phyloP scores from a whole-genome alignment of 2,329 filamentous ascomycete species.

The Phoma sp. region DNA sequence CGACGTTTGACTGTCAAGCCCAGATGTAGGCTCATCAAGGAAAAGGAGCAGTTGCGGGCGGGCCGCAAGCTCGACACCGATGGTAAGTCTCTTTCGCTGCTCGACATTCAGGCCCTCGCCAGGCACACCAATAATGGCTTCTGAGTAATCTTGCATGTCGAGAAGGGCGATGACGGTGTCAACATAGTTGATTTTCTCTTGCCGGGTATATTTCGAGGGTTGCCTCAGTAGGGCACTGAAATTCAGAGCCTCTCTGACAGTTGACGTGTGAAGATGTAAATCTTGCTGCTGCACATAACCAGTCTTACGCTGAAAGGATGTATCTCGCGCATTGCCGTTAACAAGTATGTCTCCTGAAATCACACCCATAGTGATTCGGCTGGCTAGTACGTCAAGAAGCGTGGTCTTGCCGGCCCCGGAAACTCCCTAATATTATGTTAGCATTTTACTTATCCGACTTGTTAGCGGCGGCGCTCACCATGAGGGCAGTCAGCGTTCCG shows the following conservation, averaged over 20 bases:
- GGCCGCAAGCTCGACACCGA: conserved; percentile 75
- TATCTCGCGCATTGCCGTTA: conserved; percentile 45
- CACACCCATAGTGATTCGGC: conserved; percentile 47
- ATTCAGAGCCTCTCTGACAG: conserved; percentile 46
- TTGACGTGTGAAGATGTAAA: conserved; percentile 50
- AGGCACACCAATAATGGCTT: conserved; percentile 69
- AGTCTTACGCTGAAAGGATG: conserved; percentile 48
- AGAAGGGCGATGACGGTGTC: conserved; percentile 72
- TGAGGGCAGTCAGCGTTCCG: conserved; percentile 55
- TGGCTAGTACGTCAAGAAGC: conserved; percentile 47
- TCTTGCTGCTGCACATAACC: conserved; percentile 53
- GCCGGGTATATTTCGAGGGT: conserved; percentile 62
- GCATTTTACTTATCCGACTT: too few species aligned
- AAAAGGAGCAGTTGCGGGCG: conserved; percentile 70
- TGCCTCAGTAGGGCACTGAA: conserved; percentile 55
- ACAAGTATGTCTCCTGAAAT: conserved; percentile 51
- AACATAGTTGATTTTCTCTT: conserved; percentile 68
- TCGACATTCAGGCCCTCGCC: conserved; percentile 72
- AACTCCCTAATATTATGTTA: too few species aligned
- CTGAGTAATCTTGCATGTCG: conserved; percentile 71
- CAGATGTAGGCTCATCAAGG: conserved; percentile 66
- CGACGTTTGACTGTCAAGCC: conserved; percentile 64
- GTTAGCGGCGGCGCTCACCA: too few species aligned
- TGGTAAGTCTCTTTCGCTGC: conserved; percentile 74
- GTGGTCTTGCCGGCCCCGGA: conserved; percentile 50